Base-by-base conservation (phyloP, 164 flowering plant species). In the Aristolochia fimbriata region DNA sequence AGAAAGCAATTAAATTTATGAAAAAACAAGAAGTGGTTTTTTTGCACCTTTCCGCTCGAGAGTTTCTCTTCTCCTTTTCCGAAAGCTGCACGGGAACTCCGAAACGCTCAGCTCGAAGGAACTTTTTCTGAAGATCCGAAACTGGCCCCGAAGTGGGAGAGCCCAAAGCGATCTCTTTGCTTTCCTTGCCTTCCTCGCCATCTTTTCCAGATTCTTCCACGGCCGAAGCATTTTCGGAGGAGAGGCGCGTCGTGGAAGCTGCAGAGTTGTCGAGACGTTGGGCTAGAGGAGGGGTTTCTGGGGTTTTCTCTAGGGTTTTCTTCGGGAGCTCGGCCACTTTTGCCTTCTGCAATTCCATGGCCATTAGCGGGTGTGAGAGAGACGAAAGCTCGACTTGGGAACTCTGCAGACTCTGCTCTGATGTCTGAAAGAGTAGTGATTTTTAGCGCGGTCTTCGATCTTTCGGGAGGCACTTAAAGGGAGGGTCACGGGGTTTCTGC, bases 81-180 rank as follows among this genome's bases (percentile, higher is more conserved):
- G 81, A 73, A 3, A 78, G 60, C 53, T 73, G 75, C 7, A 78
- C 74, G 12, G 79, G 74, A 67, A 73, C 54, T 31, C 79, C 81
- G 37, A 78, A 78, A 13, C 81, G 70, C 68, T 75, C 81, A 7
- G 81, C 81, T 15, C 81, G 66, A 47, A 61, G 70, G 30, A 64
- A 49, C 71, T 78, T 78, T 75, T 73, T 78, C 72, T 73, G 62
- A 51, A 64, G 57, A 63, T 68, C 74, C 20, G 69, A 62, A 17
- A 17, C 62, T 3, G 71, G 52, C 6, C 9, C 61, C 37, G 51
- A 7, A 11, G 41, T 6, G 9, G 63, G 15, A 23, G 58, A 33
- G 15, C 45, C 11, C 12, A 57, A 20, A 13, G 60, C 52, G 3
- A 30, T 15, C n/a, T 64, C 67, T 21, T n/a, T 47, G n/a, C 1